Evolutionary conservation across 1,139 yeast species (phyloP).

Genomic region (Debaryomyces sp.): DNA sequence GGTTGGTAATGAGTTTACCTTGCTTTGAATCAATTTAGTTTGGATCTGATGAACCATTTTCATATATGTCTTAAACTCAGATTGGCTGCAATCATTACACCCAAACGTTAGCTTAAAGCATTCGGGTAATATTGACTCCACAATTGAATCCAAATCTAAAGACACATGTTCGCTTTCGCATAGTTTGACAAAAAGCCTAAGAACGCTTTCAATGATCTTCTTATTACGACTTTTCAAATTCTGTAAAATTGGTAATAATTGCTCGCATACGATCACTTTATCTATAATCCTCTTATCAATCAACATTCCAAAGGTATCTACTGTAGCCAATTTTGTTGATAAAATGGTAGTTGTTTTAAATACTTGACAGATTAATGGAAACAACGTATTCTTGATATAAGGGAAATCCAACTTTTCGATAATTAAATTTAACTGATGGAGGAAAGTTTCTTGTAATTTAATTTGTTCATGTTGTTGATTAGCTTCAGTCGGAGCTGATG

Average conservation of each 20-base stretch:
- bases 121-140: conserved; percentile 43
- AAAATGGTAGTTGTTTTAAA: conserved; percentile 84
- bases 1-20: conserved; percentile 29
- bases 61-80: conserved; percentile 39
- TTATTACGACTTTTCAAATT: conserved; percentile 79
- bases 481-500: conserved; percentile 27
- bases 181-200: conserved; percentile 53
- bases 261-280: conserved; percentile 71
- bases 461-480: conserved; percentile 35
- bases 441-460: conserved; percentile 58
- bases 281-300: conserved; percentile 66
- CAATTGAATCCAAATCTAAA: conserved; percentile 38
- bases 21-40: conserved; percentile 29
- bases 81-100: conserved; percentile 42
- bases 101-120: conserved; percentile 43
- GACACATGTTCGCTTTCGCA: conserved; percentile 40
- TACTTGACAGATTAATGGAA: conserved; percentile 71
- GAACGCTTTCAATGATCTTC: conserved; percentile 58
- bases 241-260: conserved; percentile 72
- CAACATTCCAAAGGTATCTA: conserved; percentile 63
- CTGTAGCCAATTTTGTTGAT: conserved; percentile 71
- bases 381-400: conserved; percentile 68
- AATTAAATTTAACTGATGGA: conserved; percentile 47
- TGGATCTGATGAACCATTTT: conserved; percentile 31
- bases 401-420: conserved; percentile 66